Conservation (phyloP, 23 red algal genomes). For the Agarophyton chilense region DNA sequence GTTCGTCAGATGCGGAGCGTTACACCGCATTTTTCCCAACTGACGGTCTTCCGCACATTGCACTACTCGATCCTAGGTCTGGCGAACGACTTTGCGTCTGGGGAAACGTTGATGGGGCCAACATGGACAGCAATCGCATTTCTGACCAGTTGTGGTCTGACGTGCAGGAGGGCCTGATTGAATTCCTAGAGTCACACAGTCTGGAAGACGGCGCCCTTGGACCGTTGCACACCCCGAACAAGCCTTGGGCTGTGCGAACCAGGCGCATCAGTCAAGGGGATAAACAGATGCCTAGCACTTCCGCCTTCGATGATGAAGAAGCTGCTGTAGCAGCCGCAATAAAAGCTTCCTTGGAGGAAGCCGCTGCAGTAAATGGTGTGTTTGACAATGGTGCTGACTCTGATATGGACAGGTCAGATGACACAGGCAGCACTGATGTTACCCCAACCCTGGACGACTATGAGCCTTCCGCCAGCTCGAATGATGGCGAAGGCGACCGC, state of each 20-base stretch:
- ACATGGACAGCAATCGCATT: constrained; percentile 20
- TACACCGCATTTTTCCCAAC: constrained; percentile 60
- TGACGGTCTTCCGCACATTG: constrained; percentile 62
- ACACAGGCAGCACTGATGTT: background rate
- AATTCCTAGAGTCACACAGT: constrained; percentile 32
- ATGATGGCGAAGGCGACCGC: constrained; percentile 5
- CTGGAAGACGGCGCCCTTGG: constrained; percentile 37
- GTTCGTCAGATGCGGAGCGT: constrained; percentile 40
- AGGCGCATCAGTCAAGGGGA: constrained; percentile 12
- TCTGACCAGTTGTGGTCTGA: constrained; percentile 10
- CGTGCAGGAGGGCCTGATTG: constrained; percentile 6
- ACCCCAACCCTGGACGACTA: background rate
- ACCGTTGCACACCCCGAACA: constrained; percentile 29
- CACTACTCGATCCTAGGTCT: constrained; percentile 65
- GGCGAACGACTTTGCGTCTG: constrained; percentile 76
- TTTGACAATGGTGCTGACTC: background rate
- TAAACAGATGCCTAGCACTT: background rate
- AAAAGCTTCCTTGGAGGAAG: constrained; percentile 33
- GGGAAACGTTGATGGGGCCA: constrained; percentile 49
- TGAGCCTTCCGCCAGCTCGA: background rate
- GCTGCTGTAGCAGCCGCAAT: constrained; percentile 62
- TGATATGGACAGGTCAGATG: constrained; percentile 1
- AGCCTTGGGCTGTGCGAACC: constrained; percentile 59
- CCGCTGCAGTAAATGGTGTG: background rate
- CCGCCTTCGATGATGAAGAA: constrained; percentile 58